Conservation (phyloP, 345 rosid genomes). For the Bretschneidera sinensis region DNA sequence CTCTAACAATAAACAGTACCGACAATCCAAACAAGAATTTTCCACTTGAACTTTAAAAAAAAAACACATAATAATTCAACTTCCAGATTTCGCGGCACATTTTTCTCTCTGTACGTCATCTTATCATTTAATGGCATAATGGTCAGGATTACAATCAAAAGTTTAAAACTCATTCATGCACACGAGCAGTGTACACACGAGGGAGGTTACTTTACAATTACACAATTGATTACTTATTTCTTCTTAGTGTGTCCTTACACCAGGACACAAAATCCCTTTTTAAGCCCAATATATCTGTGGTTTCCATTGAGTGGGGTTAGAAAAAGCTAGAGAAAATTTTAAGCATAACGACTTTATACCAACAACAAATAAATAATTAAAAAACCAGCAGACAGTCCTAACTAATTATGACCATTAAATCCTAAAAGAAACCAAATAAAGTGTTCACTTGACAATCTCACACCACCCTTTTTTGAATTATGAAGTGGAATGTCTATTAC, state of each 20-base stretch:
- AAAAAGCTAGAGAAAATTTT: conserved; percentile 12
- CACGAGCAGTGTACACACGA: no score
- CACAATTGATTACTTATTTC: conserved; percentile 5
- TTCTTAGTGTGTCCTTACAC: conserved; percentile 20
- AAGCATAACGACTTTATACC: neutral
- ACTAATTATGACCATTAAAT: conserved; percentile 23
- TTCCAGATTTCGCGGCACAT: conserved; percentile 33
- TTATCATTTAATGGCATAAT: neutral
- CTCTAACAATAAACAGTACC: no score
- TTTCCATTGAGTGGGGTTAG: conserved; percentile 15
- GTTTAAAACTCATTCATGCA: no score
- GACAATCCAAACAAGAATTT: no score
- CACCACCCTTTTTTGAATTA: conserved; percentile 19
- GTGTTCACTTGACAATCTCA: conserved; percentile 14
- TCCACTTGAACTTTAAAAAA: no score
- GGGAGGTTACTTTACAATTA: no score
- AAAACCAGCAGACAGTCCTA: conserved; percentile 17
- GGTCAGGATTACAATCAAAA: no score
- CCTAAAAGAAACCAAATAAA: conserved; percentile 13
- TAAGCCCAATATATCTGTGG: conserved; percentile 9
- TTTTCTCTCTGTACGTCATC: conserved; percentile 27
- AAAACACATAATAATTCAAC: no score
- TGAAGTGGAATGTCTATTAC: conserved; percentile 18
- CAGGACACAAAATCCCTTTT: conserved; percentile 41
- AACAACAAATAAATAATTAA: no score